These are phyloP conservation scores for Pyrenophora seminiperda DNA, from an alignment of 2,329 filamentous ascomycete genomes.

Conservation along the genomic window DNA sequence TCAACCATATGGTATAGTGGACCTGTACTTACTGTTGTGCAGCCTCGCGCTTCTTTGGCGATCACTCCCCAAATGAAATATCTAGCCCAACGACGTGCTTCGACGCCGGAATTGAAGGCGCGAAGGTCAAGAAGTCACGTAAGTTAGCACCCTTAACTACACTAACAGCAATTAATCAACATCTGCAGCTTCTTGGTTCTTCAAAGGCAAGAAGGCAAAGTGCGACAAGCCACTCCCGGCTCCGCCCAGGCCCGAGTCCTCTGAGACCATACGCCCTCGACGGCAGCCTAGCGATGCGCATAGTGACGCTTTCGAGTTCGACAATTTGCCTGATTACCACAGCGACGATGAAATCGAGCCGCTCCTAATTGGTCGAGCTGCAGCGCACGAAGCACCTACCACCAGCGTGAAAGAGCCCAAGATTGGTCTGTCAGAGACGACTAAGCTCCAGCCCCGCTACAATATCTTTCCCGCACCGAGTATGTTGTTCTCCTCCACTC, in stretches of 20 bases:
- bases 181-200: slow-evolving; percentile 20
- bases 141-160: neutral
- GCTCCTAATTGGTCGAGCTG: neutral
- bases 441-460: slow-evolving; percentile 11
- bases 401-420: neutral
- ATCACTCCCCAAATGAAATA: no score
- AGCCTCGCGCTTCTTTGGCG: slow-evolving; percentile 33
- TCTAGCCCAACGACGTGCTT: slow-evolving; percentile 16
- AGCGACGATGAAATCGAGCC: neutral
- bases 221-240: slow-evolving; percentile 10
- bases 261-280: no score
- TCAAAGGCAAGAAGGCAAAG: slow-evolving; percentile 12
- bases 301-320: no score
- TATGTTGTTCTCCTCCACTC: no score
- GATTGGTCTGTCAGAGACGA: neutral
- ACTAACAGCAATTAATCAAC: neutral
- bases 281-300: no score
- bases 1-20: no score
- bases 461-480: no score
- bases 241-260: no score
- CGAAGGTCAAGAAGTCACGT: slow-evolving; percentile 23
- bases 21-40: neutral
- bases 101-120: slow-evolving; percentile 22
- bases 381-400: neutral
- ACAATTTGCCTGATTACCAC: neutral